A percentile compares a stretch with the other conserved stretches of the same genome.
Conservation (phyloP, 441 rosid species). For the Capsella rubella region DNA sequence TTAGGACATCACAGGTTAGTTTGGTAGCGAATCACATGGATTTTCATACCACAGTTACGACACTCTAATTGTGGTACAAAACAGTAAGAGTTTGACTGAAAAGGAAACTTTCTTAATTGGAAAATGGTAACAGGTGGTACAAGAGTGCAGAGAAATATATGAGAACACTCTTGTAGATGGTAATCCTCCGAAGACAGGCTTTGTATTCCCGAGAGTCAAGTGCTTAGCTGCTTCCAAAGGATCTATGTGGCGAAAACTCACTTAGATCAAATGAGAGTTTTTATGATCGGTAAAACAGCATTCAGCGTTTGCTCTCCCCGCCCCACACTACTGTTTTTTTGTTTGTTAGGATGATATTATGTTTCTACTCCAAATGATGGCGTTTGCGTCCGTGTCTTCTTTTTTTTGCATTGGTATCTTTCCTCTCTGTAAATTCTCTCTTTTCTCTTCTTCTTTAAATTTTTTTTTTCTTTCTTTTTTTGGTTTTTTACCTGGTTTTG, state of each 20-base stretch:
- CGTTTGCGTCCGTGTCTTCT: slow-evolving; percentile 33
- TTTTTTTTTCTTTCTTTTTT: neutral
- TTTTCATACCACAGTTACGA: neutral
- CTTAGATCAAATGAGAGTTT: slow-evolving; percentile 41
- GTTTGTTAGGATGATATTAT: neutral
- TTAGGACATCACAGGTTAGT: neutral
- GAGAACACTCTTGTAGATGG: slow-evolving; percentile 90
- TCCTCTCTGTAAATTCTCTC: slow-evolving; percentile 32
- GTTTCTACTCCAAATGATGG: slow-evolving; percentile 12
- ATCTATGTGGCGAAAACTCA: slow-evolving; percentile 79
- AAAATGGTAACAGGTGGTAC: slow-evolving; percentile 70
- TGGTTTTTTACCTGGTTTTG: neutral
- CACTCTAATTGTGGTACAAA: neutral
- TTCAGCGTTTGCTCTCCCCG: slow-evolving; percentile 20
- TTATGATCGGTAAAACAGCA: neutral
- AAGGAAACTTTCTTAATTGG: neutral
- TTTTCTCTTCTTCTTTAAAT: neutral
- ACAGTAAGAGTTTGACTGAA: neutral
- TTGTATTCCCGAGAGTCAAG: slow-evolving; percentile 85
- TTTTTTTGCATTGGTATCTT: slow-evolving; percentile 28
- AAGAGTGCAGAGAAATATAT: slow-evolving; percentile 95
- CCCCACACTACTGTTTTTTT: neutral
- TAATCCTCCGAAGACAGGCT: slow-evolving; percentile 85
- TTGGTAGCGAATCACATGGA: slow-evolving; percentile 4
- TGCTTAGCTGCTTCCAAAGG: slow-evolving; percentile 71